Percentiles rank a stretch among this genome's conserved stretches.
Conservation (phyloP, 805 yeast genomes). For the Candida sakaeoensis region DNA sequence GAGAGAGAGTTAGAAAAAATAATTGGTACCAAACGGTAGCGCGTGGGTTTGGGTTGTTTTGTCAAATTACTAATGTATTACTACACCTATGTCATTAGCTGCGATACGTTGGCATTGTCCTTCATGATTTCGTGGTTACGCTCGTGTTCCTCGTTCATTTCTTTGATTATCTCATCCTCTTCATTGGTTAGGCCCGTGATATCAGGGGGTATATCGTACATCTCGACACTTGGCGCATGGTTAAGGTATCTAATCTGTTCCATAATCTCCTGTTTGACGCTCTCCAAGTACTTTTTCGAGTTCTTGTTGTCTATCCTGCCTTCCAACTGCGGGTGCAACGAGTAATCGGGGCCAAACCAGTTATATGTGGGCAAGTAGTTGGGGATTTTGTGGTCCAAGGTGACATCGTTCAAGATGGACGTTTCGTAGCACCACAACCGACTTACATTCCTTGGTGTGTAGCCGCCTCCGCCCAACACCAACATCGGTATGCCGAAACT, state of each 20-base stretch:
- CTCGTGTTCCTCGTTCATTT: slow-evolving; percentile 28
- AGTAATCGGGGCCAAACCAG: slow-evolving; percentile 87
- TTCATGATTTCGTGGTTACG: slow-evolving; percentile 10
- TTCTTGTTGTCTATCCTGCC: slow-evolving; percentile 78
- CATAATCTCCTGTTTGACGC: slow-evolving; percentile 66
- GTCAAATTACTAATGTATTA: no score
- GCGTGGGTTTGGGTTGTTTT: no score
- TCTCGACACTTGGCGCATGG: slow-evolving; percentile 92
- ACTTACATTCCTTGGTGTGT: slow-evolving; percentile 92
- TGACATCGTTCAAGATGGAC: slow-evolving; percentile 64
- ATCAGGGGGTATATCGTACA: slow-evolving; percentile 84
- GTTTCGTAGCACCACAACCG: slow-evolving; percentile 97
- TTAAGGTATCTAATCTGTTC: slow-evolving; percentile 79
- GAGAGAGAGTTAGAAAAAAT: no score
- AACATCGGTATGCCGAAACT: slow-evolving; percentile 87
- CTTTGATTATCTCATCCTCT: slow-evolving; percentile 36
- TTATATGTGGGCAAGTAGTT: slow-evolving; percentile 69
- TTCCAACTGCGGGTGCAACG: slow-evolving; percentile 69
- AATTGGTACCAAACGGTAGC: no score
- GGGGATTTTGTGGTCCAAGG: slow-evolving; percentile 49
- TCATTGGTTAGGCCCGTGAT: slow-evolving; percentile 41
- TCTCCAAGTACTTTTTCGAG: slow-evolving; percentile 76
- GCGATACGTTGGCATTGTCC: slow-evolving; percentile 20
- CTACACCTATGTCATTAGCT: no score
- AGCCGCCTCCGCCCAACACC: slow-evolving; percentile 97